Evolutionary conservation across 257 asterid genomes (phyloP).

Genomic region (Fraxinus pennsylvanica): DNA sequence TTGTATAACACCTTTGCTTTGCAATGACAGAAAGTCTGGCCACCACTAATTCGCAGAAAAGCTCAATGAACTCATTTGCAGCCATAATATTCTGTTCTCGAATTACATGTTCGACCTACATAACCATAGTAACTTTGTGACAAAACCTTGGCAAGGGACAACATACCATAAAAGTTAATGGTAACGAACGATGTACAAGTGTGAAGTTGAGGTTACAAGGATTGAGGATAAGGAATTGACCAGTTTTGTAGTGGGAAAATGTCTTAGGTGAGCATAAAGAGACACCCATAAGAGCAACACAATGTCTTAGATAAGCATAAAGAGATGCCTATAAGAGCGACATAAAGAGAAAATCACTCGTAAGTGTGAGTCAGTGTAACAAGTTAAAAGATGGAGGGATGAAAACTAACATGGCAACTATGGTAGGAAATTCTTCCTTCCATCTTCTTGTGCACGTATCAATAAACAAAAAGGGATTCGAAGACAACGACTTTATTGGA

Average conservation of each 20-base stretch:
- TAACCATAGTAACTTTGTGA: slow-evolving; percentile 13
- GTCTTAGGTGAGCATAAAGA: neutral
- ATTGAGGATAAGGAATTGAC: neutral
- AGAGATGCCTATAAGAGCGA: too few relatives aligned
- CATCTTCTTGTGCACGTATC: too few relatives aligned
- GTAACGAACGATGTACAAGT: neutral
- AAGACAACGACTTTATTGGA: neutral
- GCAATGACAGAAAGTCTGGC: slow-evolving; percentile 79
- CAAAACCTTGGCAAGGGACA: neutral
- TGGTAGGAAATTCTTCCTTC: neutral
- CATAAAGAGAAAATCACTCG: neutral
- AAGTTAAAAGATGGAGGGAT: neutral
- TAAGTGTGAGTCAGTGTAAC: neutral
- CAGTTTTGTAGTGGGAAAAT: neutral
- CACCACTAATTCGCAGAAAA: slow-evolving; percentile 88
- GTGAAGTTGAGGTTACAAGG: too few relatives aligned
- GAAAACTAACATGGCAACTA: neutral
- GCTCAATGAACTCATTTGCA: slow-evolving; percentile 92
- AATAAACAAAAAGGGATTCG: neutral
- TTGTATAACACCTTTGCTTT: slow-evolving; percentile 62
- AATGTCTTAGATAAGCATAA: neutral
- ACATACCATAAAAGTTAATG: neutral
- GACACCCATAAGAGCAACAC: too few relatives aligned
- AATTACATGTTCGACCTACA: slow-evolving; percentile 91
- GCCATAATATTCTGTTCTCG: slow-evolving; percentile 89